Evolutionary conservation across 306 rosid species (phyloP), one percentile per base, ranked within the genome.

Genomic region (Malus sylvestris): DNA sequence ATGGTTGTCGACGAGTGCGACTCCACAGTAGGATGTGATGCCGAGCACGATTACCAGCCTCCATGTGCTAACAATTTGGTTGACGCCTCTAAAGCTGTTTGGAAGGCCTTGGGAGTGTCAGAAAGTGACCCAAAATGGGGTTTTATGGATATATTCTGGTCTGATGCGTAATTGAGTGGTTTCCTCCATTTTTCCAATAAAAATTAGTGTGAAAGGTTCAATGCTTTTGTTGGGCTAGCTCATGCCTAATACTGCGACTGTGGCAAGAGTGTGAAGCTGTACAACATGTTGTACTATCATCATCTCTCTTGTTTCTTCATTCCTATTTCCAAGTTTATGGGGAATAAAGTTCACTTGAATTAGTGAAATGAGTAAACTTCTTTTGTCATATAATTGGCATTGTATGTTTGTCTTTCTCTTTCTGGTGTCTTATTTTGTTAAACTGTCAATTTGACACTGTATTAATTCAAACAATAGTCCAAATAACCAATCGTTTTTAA

Each of bases 1-100:
- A 66, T 3, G 82, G 96, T 90, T 29, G 88, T 90, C 16, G 92
- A 88, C 16, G 92, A 88, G 70, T 88, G 92, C 78, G 95, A 88
- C 19, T 88, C 95, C 6, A 84, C 81, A 0, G 27, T 1, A 49
- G 95, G 95, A 16, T 88, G 85, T 67, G 88, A 88, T 74, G 27
- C 67, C 0, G 87, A 78, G 0, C 88, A 83, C 74, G 86, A 61
- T 73, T 83, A 11, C 33, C 84, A 87, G 60, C 89, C 84, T 32
- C 87, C 88, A 0, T 84, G 88, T 27, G 9, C 78, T 40, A 83
- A 85, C 74, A 81, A 83, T 76, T 62, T 87, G 61, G 87, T 85
- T 57, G 91, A 87, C 66, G 86, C 72, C 9, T 83, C 83, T 4
- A 79, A 65, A n/a, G 79, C 78, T 33, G 86, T 79, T 23, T 82